phyloP scores from a whole-genome alignment of 2,329 filamentous ascomycete species.

The Pyrenochaeta sp. region DNA sequence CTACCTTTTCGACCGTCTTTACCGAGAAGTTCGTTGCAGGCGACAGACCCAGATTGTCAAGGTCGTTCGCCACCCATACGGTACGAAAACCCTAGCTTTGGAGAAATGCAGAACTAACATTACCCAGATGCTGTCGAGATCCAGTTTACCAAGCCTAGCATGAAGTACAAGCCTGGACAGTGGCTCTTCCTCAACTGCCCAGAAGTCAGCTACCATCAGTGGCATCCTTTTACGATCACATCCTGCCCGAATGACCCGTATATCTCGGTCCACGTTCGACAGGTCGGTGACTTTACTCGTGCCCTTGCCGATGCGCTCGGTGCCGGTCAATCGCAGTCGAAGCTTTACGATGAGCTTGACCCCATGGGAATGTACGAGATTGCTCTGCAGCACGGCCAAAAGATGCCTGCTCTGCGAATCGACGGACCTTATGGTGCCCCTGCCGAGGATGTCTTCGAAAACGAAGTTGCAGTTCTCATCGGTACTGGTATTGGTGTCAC shows the following conservation, averaged over 20 bases:
- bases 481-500: slow-evolving; percentile 89
- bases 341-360: slow-evolving; percentile 89
- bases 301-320: slow-evolving; percentile 96
- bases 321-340: slow-evolving; percentile 83
- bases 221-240: slow-evolving; percentile 99
- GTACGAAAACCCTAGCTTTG: slow-evolving; percentile 56
- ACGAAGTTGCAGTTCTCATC: slow-evolving; percentile 85
- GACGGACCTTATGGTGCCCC: slow-evolving; percentile 97
- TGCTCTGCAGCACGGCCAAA: slow-evolving; percentile 88
- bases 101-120: slow-evolving; percentile 34
- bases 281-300: slow-evolving; percentile 95
- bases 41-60: slow-evolving; percentile 89
- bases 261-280: slow-evolving; percentile 90
- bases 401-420: slow-evolving; percentile 88
- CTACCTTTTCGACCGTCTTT: slow-evolving; percentile 87
- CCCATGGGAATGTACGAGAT: slow-evolving; percentile 98
- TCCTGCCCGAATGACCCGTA: slow-evolving; percentile 97
- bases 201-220: slow-evolving; percentile 85
- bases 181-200: slow-evolving; percentile 98
- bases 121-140: slow-evolving; percentile 87
- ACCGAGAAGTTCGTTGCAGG: slow-evolving; percentile 85
- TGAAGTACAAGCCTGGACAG: slow-evolving; percentile 98
- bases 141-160: slow-evolving; percentile 93
- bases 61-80: slow-evolving; percentile 94
- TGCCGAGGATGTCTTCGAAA: slow-evolving; percentile 95